phyloP scores from a whole-genome alignment of 352 stramenopile species.

The Elongisporangium anandrum region DNA sequence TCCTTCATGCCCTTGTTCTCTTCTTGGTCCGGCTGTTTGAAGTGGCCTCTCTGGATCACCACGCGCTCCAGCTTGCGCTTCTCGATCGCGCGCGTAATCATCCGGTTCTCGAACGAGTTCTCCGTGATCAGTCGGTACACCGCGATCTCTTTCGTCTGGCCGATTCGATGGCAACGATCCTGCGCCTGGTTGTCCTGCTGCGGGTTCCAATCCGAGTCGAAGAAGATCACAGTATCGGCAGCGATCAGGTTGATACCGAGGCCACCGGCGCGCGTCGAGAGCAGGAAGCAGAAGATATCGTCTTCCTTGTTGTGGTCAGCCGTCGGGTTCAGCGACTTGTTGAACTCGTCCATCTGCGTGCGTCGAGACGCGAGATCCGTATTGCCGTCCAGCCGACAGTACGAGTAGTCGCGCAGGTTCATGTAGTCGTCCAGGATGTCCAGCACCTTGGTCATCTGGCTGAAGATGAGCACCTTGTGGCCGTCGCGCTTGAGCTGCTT shows the following conservation, averaged over 20 bases:
- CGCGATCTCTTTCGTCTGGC: constrained; percentile 86
- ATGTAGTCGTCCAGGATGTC: constrained; percentile 98
- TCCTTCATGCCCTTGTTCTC: constrained; percentile 22
- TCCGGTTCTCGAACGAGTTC: constrained; percentile 94
- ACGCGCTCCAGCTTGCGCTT: constrained; percentile 90
- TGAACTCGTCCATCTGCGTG: constrained; percentile 97
- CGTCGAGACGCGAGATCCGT: constrained; percentile 92
- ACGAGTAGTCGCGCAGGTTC: constrained; percentile 81
- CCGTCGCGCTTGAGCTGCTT: constrained; percentile 91
- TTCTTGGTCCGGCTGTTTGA: constrained; percentile 46
- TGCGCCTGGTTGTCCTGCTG: constrained; percentile 93
- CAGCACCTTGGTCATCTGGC: constrained; percentile 97
- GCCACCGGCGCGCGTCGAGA: constrained; percentile 91
- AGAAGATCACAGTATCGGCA: constrained; percentile 97
- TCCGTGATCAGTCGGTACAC: constrained; percentile 93
- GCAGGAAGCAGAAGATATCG: constrained; percentile 76
- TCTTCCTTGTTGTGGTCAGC: constrained; percentile 29
- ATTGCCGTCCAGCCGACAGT: constrained; percentile 96
- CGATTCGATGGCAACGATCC: constrained; percentile 89
- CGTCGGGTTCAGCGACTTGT: constrained; percentile 49
- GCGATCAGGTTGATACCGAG: constrained; percentile 97
- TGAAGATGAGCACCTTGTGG: constrained; percentile 99
- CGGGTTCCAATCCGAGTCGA: constrained; percentile 99
- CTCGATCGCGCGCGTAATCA: constrained; percentile 89
- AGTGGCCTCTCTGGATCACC: constrained; percentile 84